A percentile compares a stretch with the other conserved stretches of the same genome.
Conservation (phyloP, 352 stramenopile genomes). For the Elongisporangium senticosum region DNA sequence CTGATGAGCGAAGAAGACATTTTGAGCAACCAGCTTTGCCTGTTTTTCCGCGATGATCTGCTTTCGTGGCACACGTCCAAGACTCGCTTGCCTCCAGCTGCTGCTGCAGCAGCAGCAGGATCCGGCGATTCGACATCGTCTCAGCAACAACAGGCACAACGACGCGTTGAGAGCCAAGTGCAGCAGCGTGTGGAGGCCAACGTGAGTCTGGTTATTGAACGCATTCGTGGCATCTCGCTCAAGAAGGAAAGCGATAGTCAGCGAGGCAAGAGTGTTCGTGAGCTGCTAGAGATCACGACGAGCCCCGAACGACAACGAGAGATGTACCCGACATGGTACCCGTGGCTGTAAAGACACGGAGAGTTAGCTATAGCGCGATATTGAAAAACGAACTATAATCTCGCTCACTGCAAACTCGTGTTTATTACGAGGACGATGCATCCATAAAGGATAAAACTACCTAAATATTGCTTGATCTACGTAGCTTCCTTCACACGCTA, state of each 20-base stretch:
- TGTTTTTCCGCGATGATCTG: slow-evolving; percentile 88
- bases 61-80: slow-evolving; percentile 87
- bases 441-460: not conserved
- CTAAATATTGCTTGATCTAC: not conserved
- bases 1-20: slow-evolving; percentile 82
- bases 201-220: slow-evolving; percentile 76
- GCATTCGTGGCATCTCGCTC: slow-evolving; percentile 69
- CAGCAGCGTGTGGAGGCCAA: slow-evolving; percentile 84
- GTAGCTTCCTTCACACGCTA: not conserved
- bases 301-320: slow-evolving; percentile 74
- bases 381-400: slow-evolving; percentile 12
- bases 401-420: slow-evolving; percentile 6
- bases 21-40: slow-evolving; percentile 77
- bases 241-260: slow-evolving; percentile 67
- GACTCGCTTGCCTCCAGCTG: slow-evolving; percentile 42
- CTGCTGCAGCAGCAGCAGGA: not conserved
- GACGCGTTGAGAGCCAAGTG: slow-evolving; percentile 69
- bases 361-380: slow-evolving; percentile 6
- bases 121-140: slow-evolving; percentile 17
- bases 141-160: slow-evolving; percentile 29
- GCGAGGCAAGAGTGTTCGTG: slow-evolving; percentile 67
- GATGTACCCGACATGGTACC: slow-evolving; percentile 86
- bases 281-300: slow-evolving; percentile 79
- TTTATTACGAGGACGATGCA: not conserved
- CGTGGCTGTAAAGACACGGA: slow-evolving; percentile 57